Evolutionary conservation across 768 basidiomycete genomes (phyloP), one percentile per base, ranked within the genome.

Genomic region (Calocybe cyanea): DNA sequence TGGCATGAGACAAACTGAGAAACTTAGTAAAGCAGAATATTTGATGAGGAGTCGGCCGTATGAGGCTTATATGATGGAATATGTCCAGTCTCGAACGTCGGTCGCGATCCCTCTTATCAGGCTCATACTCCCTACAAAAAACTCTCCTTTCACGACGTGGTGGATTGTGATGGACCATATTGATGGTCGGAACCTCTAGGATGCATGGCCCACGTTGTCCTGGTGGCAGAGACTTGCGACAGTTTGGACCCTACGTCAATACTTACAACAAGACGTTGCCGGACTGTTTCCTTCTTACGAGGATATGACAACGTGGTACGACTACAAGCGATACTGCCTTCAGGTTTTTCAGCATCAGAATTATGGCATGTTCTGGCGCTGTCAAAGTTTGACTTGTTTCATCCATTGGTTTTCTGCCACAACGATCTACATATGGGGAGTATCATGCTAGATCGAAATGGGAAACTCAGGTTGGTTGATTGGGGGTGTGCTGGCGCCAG

Each of bases 401-500:
- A 3, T 18, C 11, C 14, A n/a, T 17, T 46, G 5, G 33, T 41
- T 7, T 39, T 46, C 23, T 39, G 37, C 14, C 57, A 58, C 33
- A 38, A 54, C 18, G 53, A 57, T 43, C 38, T 58, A 8, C 30
- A 31, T 31, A 41, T 38, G 33, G 34, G 46, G 8, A 58, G 57
- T 45, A 49, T 58, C 17, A 18, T 57, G 15, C 10, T 56, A 7
- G 54, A 50, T 34, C 20, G 19, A 2, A 25, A 48, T 5, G 43
- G 41, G 6, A 45, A 17, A 15, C 20, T 57, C 13, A 57, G 56
- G 53, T 8, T 57, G 34, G 23, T 58, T 34, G 53, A 58, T 34
- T 58, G 57, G 57, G 52, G 43, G 14, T 51, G 19, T 5, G 48
- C 55, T 3, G 57, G 57, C 15, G 44, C 45, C 25, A 56, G 43